Evolutionary conservation across 768 basidiomycete genomes (phyloP), one percentile per base, ranked within the genome.

Genomic region (Trametes villosa): DNA sequence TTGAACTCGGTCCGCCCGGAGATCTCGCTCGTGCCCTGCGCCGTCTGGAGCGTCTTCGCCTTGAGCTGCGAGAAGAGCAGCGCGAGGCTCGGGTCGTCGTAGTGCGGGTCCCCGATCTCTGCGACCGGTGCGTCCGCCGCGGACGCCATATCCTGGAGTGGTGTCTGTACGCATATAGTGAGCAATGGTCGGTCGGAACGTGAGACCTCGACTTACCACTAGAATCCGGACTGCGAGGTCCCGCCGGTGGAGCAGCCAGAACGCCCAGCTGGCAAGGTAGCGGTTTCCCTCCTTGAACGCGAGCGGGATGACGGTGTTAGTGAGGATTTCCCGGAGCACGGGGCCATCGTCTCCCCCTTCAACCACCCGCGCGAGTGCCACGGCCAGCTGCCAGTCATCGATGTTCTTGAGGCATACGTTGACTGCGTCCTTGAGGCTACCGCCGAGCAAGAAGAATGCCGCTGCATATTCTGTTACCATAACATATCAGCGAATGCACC

Each of bases 211-310:
- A 20, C 89, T 70, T 72, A 96, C 96, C 68, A 98, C 76, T 20
- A 99, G 79, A 30, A 96, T 86, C 48, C 92, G 84, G n/a, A 97
- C 93, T 3, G 94, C 88, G 17, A 97, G 71, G 76, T 98, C 96
- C 52, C 92, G 80, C 44, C 94, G 79, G 62, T 88, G 87, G n/a
- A 98, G 79, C 55, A 92, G 76, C 96, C 97, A 98, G 74, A 96
- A 96, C 2, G 92, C 93, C 97, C 96, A 99, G 62, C 91, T 94
- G 22, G 86, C 92, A 13, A 98, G 76, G 91, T 93, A 98, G 40
- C 96, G 81, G 71, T 98, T 96, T 1, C 96, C 97, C 44, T 89
- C 82, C 51, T 79, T 78, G 72, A 98, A 94, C 0, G 96, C 96
- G 9, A 82, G 81, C 2, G 96, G 96, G 8, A 98, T 76, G 11